phyloP scores from a whole-genome alignment of 176 grass and related monocot species.

The Carex scoparia region DNA sequence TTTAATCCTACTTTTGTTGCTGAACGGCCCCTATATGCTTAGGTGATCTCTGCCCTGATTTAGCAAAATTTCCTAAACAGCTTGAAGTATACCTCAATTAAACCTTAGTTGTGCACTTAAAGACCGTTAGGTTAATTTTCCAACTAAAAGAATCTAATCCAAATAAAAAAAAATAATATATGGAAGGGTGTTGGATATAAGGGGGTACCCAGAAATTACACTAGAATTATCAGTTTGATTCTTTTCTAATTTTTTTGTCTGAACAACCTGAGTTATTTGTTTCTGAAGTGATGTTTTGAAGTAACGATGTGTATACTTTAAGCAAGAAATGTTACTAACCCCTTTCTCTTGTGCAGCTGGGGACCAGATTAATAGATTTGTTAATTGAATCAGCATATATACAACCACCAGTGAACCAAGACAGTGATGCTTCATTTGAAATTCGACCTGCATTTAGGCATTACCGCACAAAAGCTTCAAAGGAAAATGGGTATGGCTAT shows the following conservation, averaged over 20 bases:
- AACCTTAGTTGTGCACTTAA: neutral
- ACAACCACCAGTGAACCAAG: slow-evolving; percentile 52
- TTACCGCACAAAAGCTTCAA: slow-evolving; percentile 35
- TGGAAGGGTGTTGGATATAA: neutral
- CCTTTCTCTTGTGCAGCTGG: slow-evolving; percentile 53
- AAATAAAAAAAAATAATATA: neutral
- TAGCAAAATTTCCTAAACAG: neutral
- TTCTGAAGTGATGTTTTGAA: slow-evolving; percentile 12
- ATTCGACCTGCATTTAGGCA: slow-evolving; percentile 94
- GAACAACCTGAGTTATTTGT: neutral
- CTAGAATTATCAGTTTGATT: neutral
- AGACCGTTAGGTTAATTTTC: neutral
- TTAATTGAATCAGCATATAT: slow-evolving; percentile 88
- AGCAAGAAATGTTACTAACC: neutral
- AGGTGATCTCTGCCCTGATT: neutral
- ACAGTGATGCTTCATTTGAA: slow-evolving; percentile 54
- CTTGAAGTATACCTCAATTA: neutral
- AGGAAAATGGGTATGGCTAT: slow-evolving; percentile 63
- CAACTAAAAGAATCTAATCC: neutral
- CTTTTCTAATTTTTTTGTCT: neutral
- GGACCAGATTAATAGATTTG: slow-evolving; percentile 72
- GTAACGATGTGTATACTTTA: neutral
- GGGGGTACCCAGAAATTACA: neutral
- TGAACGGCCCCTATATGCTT: neutral
- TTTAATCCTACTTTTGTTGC: no score